A percentile compares a stretch with the other conserved stretches of the same genome.
These are phyloP conservation scores for Nemania bipapillata DNA, from an alignment of 2,329 filamentous ascomycete genomes.

Conservation along the genomic window DNA sequence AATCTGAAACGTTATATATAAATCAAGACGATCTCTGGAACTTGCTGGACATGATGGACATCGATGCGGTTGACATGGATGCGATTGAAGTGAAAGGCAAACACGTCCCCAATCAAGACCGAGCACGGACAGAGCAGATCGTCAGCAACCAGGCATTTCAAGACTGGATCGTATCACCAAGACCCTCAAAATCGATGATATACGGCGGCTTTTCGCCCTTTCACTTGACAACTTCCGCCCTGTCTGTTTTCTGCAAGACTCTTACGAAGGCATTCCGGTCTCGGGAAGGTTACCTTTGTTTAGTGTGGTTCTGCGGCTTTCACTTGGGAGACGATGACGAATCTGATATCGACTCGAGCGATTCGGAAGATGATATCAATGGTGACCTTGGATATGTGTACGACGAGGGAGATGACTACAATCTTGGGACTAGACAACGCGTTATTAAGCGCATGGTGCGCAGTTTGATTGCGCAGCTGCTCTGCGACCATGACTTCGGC, in stretches of 20 bases:
- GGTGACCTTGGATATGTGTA: not conserved
- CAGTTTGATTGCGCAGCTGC: slow-evolving; percentile 17
- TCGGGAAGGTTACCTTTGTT: slow-evolving; percentile 2
- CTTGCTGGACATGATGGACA: slow-evolving; percentile 1
- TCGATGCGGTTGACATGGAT: slow-evolving; percentile 11
- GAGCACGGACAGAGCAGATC: slow-evolving; percentile 17
- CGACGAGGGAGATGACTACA: slow-evolving; percentile 10
- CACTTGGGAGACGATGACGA: not conserved
- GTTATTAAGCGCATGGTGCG: slow-evolving; percentile 17
- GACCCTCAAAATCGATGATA: slow-evolving; percentile 7
- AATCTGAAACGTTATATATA: slow-evolving; percentile 1
- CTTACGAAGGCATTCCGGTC: slow-evolving; percentile 4
- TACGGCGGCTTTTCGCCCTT: slow-evolving; percentile 5
- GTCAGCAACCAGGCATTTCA: slow-evolving; percentile 9
- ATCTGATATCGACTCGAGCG: not conserved
- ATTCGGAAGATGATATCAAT: slow-evolving; percentile 6
- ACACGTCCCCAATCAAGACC: not conserved
- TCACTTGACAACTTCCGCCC: not conserved
- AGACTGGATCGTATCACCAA: slow-evolving; percentile 18
- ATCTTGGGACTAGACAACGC: not conserved
- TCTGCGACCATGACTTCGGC: slow-evolving; percentile 12
- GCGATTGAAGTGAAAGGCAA: not conserved
- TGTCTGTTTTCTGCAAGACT: slow-evolving; percentile 16
- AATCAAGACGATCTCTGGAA: not conserved
- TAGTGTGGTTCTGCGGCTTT: slow-evolving; percentile 16